phyloP scores from a whole-genome alignment of 2,329 filamentous ascomycete species.

The Ophiostoma pallidulum region DNA sequence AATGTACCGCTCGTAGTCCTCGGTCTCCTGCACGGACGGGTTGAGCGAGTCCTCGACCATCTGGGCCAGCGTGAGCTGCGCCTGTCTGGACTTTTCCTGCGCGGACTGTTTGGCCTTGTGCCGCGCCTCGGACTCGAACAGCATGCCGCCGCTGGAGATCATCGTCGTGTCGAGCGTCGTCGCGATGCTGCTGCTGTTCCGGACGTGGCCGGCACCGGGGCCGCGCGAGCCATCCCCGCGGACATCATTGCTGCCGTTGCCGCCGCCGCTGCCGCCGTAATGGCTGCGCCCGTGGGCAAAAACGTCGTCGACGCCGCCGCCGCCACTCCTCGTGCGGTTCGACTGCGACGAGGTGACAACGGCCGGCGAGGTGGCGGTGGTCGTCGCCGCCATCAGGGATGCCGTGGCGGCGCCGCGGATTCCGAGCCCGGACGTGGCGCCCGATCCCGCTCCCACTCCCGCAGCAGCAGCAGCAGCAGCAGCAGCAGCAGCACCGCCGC shows the following conservation, averaged over 20 bases:
- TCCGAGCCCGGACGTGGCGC: no score
- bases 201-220: not conserved
- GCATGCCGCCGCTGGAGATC: conserved; percentile 10
- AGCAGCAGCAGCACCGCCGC: not conserved
- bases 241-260: conserved; percentile 10
- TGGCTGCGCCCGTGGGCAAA: conserved; percentile 7
- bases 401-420: conserved; percentile 2
- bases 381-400: conserved; percentile 12
- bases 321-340: not conserved
- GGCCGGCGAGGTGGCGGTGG: conserved; percentile 3
- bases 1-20: conserved; percentile 84
- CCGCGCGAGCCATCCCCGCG: conserved; percentile 3
- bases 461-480: not conserved
- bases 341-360: not conserved
- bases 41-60: conserved; percentile 80
- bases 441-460: not conserved
- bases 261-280: conserved; percentile 4
- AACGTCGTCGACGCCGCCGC: conserved; percentile 4
- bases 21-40: conserved; percentile 71
- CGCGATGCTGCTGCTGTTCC: conserved; percentile 1
- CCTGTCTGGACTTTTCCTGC: conserved; percentile 68
- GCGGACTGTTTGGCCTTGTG: conserved; percentile 45
- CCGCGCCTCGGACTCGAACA: conserved; percentile 3
- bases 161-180: conserved; percentile 12
- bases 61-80: conserved; percentile 82